Evolutionary conservation across 2,329 filamentous ascomycete species (phyloP).

Genomic region (Aspergillus piperis): DNA sequence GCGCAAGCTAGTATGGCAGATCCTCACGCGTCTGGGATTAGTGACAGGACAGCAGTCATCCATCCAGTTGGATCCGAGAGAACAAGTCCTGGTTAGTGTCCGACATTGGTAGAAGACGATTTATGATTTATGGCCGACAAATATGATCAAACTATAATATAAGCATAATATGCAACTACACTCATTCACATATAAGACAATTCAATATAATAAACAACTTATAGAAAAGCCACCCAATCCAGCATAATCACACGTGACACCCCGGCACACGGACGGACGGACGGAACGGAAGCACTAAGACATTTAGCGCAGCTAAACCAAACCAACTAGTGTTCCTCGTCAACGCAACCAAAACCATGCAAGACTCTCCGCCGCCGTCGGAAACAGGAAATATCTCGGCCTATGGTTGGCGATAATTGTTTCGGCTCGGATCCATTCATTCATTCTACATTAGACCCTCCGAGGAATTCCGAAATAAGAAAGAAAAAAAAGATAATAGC

Average conservation of each 20-base stretch:
- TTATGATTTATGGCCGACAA: slow-evolving; percentile 3
- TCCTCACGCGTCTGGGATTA: slow-evolving; percentile 66
- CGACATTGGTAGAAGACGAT: slow-evolving; percentile 63
- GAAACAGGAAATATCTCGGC: not conserved
- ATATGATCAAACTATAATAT: not conserved
- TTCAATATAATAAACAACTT: not conserved
- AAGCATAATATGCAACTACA: not conserved
- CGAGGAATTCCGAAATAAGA: slow-evolving; percentile 22
- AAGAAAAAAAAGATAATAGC: not conserved
- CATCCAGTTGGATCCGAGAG: slow-evolving; percentile 34
- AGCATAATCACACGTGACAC: not conserved
- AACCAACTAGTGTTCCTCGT: not conserved
- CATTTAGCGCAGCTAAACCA: not conserved
- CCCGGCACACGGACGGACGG: not conserved
- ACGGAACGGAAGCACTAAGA: not conserved
- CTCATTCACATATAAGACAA: not conserved
- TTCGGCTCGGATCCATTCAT: not conserved
- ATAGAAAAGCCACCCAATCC: not conserved
- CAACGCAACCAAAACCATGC: not conserved
- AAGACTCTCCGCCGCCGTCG: not conserved
- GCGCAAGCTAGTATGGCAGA: slow-evolving; percentile 63
- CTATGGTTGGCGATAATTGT: not conserved
- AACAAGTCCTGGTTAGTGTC: slow-evolving; percentile 59
- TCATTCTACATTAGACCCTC: not conserved
- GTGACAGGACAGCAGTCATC: slow-evolving; percentile 51